Evolutionary conservation across 345 rosid species (phyloP), one percentile per base, ranked within the genome.

Genomic region (Sonneratia alba): DNA sequence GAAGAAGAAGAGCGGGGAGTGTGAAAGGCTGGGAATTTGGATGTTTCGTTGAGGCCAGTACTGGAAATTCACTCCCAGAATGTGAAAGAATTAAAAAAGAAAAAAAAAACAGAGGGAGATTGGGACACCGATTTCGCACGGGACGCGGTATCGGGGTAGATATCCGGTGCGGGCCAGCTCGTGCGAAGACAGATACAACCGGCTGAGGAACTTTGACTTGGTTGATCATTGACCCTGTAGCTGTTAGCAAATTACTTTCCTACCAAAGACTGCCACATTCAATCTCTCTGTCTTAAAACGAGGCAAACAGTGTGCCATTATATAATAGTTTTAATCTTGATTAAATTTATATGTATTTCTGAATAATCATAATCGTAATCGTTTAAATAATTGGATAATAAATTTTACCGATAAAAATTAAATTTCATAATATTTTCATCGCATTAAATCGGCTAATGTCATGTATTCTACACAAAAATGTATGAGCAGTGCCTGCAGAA

Each of bases 11-110:
- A 68, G 38, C 6, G 71, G 73, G 15, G 49, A 18, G 73, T 36
- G 65, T 36, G 56, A 34, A 42, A 16, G 32, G 67, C 53, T 49
- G 73, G 53, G 13, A 38, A 71, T 57, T 71, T 65, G 18, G 67
- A 66, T 67, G 21, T 6, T 18, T 18, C 11, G 1, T 36, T 3
- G 64, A 70, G 72, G 68, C 9, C 56, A 71, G 16, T 71, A 24
- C 15, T 34, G 67, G 67, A 32, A 61, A 7, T 61, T 43, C 10
- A 22, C 0, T 1, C 36, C 9, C 0, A 0, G 48, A 48, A 2
- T 7, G 40, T 43, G 47, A 27, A 27, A 27, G 32, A 27, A 27
- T 27, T 27, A 27, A 42, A 42, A 42, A 42, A 9, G 45, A 2
- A 14, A 27, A 36, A 36, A 47, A 47, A 45, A 64, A 24, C 1